Evolutionary conservation across 805 yeast genomes (phyloP).

Genomic region (Metschnikowia gruessii): DNA sequence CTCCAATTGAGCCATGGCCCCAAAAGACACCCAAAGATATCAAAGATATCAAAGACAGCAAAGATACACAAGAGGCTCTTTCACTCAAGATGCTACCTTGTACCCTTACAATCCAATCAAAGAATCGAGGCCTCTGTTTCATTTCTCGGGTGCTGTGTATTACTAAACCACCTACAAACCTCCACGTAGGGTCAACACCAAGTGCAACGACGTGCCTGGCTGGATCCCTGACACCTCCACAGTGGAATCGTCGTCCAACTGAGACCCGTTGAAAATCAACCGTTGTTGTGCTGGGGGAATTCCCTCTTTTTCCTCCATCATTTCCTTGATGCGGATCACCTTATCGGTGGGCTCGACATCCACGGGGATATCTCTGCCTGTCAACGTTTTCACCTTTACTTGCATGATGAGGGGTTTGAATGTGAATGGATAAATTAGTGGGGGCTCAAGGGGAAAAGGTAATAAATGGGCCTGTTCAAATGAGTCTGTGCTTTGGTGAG

Average conservation of each 20-base stretch:
- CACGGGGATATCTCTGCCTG: conserved; percentile 79
- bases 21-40: no score
- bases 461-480: no score
- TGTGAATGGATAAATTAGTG: no score
- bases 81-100: no score
- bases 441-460: no score
- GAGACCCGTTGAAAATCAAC: conserved; percentile 85
- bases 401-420: conserved; percentile 41
- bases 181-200: conserved; percentile 91
- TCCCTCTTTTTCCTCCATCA: conserved; percentile 94
- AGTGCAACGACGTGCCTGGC: conserved; percentile 84
- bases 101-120: no score
- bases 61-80: no score
- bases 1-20: no score
- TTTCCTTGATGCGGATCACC: conserved; percentile 76
- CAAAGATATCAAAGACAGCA: no score
- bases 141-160: neutral
- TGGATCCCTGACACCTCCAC: conserved; percentile 69
- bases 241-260: conserved; percentile 81
- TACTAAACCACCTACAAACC: conserved; percentile 40
- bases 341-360: conserved; percentile 69
- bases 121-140: no score
- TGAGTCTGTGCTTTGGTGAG: no score
- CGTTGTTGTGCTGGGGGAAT: conserved; percentile 96
- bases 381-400: conserved; percentile 71